Percentiles rank a stretch among this genome's conserved stretches.
Evolutionary conservation across 257 asterid species (phyloP).

Genomic region (Fraxinus cuspidata): DNA sequence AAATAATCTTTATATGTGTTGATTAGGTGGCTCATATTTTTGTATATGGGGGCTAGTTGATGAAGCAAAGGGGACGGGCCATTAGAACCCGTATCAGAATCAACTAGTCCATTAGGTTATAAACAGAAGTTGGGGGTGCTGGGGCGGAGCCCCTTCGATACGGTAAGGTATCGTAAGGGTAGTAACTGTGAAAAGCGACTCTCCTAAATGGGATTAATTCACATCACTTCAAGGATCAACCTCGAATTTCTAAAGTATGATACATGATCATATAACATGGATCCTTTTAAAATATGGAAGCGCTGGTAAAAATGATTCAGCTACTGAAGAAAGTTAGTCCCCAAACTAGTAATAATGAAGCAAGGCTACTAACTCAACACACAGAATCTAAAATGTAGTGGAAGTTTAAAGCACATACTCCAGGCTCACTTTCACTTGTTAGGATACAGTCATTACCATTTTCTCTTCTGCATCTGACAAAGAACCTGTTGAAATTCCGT

Average conservation of each 20-base stretch:
- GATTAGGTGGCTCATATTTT: no score
- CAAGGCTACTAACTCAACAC: slow-evolving; percentile 13
- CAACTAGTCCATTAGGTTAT: no score
- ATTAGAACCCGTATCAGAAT: no score
- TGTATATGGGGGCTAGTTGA: no score
- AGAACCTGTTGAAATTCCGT: slow-evolving; percentile 56
- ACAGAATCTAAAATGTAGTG: background rate
- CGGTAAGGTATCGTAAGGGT: no score
- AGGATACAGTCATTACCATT: slow-evolving; percentile 49
- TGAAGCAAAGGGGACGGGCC: no score
- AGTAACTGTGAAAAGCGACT: no score
- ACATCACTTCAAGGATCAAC: slow-evolving; percentile 27
- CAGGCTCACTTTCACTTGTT: slow-evolving; percentile 56
- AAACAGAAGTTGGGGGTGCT: no score
- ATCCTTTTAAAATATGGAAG: background rate
- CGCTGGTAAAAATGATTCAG: background rate
- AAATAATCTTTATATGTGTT: background rate
- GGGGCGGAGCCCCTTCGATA: no score
- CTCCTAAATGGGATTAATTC: no score
- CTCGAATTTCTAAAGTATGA: slow-evolving; percentile 30
- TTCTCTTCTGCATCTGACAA: slow-evolving; percentile 87
- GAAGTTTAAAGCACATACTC: background rate
- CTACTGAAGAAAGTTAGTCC: background rate
- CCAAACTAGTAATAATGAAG: slow-evolving; percentile 1
- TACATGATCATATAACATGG: background rate